A percentile compares a stretch with the other conserved stretches of the same genome.
These are phyloP conservation scores for Solanum hybrid DNA, from an alignment of 305 asterid species.

Conservation along the genomic window DNA sequence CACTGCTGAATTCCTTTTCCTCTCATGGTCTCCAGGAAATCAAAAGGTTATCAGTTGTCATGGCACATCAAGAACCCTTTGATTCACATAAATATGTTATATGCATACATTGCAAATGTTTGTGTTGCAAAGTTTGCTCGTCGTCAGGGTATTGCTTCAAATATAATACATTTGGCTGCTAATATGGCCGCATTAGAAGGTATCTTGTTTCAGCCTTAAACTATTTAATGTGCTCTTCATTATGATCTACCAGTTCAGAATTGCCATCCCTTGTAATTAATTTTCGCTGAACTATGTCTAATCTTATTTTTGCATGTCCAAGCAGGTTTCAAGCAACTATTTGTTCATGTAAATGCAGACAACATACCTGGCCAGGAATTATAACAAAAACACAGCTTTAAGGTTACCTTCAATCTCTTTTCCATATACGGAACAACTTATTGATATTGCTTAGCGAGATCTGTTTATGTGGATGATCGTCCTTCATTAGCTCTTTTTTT, in stretches of 20 bases:
- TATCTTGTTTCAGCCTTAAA: slow-evolving; percentile 18
- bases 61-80: slow-evolving; percentile 52
- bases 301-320: not conserved
- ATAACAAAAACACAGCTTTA: slow-evolving; percentile 61
- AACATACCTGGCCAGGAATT: slow-evolving; percentile 72
- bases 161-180: slow-evolving; percentile 64
- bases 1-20: not conserved
- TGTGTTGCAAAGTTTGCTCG: slow-evolving; percentile 86
- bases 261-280: not conserved
- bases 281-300: not conserved
- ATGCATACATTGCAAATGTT: slow-evolving; percentile 81
- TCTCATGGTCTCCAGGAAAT: slow-evolving; percentile 35
- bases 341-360: slow-evolving; percentile 75
- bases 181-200: slow-evolving; percentile 59
- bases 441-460: not conserved
- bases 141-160: slow-evolving; percentile 83
- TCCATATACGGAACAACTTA: not conserved
- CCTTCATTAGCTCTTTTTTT: not conserved
- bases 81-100: slow-evolving; percentile 36
- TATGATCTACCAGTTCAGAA: not conserved
- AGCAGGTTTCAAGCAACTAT: slow-evolving; percentile 65
- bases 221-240: not conserved
- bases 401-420: slow-evolving; percentile 30
- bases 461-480: not conserved
- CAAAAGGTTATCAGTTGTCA: slow-evolving; percentile 46